Conservation (phyloP, 1,139 yeast genomes). For the Debaryomyces nepalensis region DNA sequence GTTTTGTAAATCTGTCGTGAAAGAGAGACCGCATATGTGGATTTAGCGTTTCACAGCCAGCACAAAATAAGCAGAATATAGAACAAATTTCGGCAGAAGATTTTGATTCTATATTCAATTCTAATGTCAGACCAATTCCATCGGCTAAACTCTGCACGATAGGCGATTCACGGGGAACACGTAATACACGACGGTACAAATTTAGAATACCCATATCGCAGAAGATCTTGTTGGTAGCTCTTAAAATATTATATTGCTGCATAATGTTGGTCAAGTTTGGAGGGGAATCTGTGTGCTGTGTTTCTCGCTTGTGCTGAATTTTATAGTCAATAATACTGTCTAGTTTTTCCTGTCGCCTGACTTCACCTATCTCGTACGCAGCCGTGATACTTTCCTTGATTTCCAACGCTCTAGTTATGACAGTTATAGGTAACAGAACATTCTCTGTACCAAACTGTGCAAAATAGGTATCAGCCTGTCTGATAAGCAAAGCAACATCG, state of each 20-base stretch:
- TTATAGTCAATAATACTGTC: constrained; percentile 30
- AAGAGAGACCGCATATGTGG: constrained; percentile 38
- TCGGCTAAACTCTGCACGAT: constrained; percentile 53
- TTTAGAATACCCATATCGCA: constrained; percentile 59
- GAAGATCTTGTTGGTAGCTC: constrained; percentile 61
- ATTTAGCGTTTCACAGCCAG: constrained; percentile 61
- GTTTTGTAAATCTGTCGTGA: constrained; percentile 38
- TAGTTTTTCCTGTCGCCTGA: constrained; percentile 37
- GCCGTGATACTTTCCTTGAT: constrained; percentile 42
- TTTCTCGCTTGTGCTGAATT: constrained; percentile 19
- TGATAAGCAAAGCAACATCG: constrained; percentile 48
- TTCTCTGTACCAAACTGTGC: constrained; percentile 18
- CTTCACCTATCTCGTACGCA: constrained; percentile 40
- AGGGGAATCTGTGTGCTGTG: constrained; percentile 20
- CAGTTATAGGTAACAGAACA: constrained; percentile 33
- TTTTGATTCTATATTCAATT: constrained; percentile 42
- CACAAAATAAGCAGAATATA: constrained; percentile 58
- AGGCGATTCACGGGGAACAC: constrained; percentile 49
- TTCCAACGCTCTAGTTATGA: constrained; percentile 51
- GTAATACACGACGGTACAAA: constrained; percentile 58
- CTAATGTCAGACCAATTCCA: constrained; percentile 41
- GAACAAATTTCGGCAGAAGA: constrained; percentile 62
- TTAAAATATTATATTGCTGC: constrained; percentile 43
- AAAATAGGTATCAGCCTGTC: constrained; percentile 37
- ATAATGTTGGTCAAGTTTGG: constrained; percentile 27